Percentiles rank a stretch among this genome's conserved stretches.
phyloP scores from a whole-genome alignment of 2,329 filamentous ascomycete species.

The Aspergillus cejpii region DNA sequence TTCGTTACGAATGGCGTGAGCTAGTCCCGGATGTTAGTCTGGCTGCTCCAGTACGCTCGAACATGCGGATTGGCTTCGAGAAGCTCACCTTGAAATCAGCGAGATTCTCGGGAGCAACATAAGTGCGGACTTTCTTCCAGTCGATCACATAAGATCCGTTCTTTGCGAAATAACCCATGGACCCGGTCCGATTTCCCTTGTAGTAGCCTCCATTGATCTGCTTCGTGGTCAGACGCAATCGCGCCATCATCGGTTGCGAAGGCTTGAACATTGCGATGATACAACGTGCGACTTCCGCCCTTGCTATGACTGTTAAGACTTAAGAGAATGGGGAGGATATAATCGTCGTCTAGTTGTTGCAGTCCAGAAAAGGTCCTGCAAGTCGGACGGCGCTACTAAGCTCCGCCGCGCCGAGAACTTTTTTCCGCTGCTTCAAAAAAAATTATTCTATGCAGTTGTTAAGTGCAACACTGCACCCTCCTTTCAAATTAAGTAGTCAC shows the following conservation, averaged over 20 bases:
- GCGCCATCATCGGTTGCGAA: constrained; percentile 52
- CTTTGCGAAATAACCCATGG: constrained; percentile 73
- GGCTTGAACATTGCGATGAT: constrained; percentile 38
- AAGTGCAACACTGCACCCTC: constrained; percentile 7
- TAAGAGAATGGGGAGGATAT: background rate
- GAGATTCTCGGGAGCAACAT: constrained; percentile 66
- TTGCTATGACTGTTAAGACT: constrained; percentile 2
- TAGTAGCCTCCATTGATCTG: constrained; percentile 91
- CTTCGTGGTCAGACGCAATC: constrained; percentile 85
- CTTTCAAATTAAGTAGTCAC: constrained; percentile 11
- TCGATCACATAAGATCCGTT: constrained; percentile 64
- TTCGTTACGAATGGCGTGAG: constrained; percentile 44
- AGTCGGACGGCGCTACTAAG: constrained; percentile 21
- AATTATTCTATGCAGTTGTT: constrained; percentile 11
- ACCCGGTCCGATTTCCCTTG: constrained; percentile 86
- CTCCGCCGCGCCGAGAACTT: constrained; percentile 31
- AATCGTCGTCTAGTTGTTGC: constrained; percentile 1
- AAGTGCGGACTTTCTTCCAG: constrained; percentile 83
- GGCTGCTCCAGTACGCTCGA: too few relatives aligned
- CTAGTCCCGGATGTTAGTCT: constrained; percentile 21
- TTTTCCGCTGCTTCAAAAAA: constrained; percentile 29
- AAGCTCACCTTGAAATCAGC: constrained; percentile 61
- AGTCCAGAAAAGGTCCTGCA: constrained; percentile 23
- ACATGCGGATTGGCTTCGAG: background rate
- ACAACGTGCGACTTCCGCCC: constrained; percentile 1